Percentiles rank a stretch among this genome's conserved stretches.
These are phyloP conservation scores for Creolimax fragrantissima DNA, from an alignment of 78 protist species.

Conservation along the genomic window DNA sequence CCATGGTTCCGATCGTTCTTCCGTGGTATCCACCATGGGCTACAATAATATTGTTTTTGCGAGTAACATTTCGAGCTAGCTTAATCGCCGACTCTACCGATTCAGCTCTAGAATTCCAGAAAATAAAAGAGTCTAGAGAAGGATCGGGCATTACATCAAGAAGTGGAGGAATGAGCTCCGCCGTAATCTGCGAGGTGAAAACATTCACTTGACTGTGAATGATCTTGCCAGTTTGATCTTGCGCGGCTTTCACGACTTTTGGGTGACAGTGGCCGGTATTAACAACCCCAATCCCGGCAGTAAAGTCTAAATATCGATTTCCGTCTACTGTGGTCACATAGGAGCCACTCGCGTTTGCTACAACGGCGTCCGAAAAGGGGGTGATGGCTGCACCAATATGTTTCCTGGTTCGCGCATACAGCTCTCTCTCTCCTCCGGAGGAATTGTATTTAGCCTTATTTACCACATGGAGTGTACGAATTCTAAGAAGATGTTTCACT, in stretches of 20 bases:
- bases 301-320: slow-evolving; percentile 29
- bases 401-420: neutral
- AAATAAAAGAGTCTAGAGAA: slow-evolving; percentile 15
- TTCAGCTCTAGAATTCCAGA: slow-evolving; percentile 51
- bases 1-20: slow-evolving; percentile 36
- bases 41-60: slow-evolving; percentile 33
- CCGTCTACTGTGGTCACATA: neutral
- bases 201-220: slow-evolving; percentile 33
- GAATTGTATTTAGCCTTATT: too few relatives aligned
- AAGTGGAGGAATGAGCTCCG: slow-evolving; percentile 6
- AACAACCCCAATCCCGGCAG: slow-evolving; percentile 43
- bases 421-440: too few relatives aligned
- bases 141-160: neutral
- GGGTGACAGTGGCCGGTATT: slow-evolving; percentile 61
- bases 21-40: slow-evolving; percentile 62
- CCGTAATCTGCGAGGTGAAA: neutral
- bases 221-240: slow-evolving; percentile 33
- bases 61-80: slow-evolving; percentile 39
- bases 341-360: slow-evolving; percentile 3
- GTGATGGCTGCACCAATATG: neutral
- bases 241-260: slow-evolving; percentile 29
- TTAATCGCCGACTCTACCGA: slow-evolving; percentile 63
- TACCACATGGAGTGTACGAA: too few relatives aligned
- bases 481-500: too few relatives aligned
- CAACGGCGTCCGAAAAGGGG: neutral